Evolutionary conservation across 2,329 filamentous ascomycete species (phyloP).

Genomic region (Diplodia corticola): DNA sequence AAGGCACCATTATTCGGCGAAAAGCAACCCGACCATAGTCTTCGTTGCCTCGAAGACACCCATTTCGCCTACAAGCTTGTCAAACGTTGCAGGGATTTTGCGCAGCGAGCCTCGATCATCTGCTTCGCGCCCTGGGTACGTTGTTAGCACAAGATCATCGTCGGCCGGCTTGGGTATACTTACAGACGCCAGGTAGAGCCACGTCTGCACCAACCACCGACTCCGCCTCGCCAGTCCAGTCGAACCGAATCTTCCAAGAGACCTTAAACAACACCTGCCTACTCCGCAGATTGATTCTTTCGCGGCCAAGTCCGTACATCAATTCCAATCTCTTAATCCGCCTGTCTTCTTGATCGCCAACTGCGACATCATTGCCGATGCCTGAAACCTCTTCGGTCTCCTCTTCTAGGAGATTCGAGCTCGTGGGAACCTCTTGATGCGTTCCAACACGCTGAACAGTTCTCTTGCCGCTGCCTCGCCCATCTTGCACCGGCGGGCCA

Average conservation of each 20-base stretch:
- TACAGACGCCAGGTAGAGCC: slow-evolving; percentile 63
- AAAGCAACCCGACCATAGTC: slow-evolving; percentile 61
- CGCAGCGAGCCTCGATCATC: slow-evolving; percentile 59
- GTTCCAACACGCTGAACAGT: slow-evolving; percentile 22
- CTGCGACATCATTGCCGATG: slow-evolving; percentile 22
- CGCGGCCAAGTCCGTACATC: slow-evolving; percentile 45
- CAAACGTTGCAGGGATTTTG: slow-evolving; percentile 62
- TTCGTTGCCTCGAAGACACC: slow-evolving; percentile 59
- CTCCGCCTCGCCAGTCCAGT: slow-evolving; percentile 72
- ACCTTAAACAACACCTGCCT: slow-evolving; percentile 52
- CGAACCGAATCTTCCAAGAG: slow-evolving; percentile 65
- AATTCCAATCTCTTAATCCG: slow-evolving; percentile 48
- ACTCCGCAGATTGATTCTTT: slow-evolving; percentile 35
- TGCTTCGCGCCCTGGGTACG: slow-evolving; percentile 52
- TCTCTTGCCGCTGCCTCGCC: background rate
- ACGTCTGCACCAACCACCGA: slow-evolving; percentile 58
- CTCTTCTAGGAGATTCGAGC: slow-evolving; percentile 27
- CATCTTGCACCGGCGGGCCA: background rate
- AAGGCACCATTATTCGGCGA: slow-evolving; percentile 26
- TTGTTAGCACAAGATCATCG: background rate
- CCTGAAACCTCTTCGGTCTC: slow-evolving; percentile 28
- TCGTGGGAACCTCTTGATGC: slow-evolving; percentile 31
- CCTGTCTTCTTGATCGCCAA: background rate
- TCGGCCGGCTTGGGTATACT: slow-evolving; percentile 43
- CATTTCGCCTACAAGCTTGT: slow-evolving; percentile 57